Percentiles rank a stretch among this genome's conserved stretches.
Evolutionary conservation across 495 filamentous ascomycete genomes (phyloP).

Genomic region (Talaromyces trachyspermus): DNA sequence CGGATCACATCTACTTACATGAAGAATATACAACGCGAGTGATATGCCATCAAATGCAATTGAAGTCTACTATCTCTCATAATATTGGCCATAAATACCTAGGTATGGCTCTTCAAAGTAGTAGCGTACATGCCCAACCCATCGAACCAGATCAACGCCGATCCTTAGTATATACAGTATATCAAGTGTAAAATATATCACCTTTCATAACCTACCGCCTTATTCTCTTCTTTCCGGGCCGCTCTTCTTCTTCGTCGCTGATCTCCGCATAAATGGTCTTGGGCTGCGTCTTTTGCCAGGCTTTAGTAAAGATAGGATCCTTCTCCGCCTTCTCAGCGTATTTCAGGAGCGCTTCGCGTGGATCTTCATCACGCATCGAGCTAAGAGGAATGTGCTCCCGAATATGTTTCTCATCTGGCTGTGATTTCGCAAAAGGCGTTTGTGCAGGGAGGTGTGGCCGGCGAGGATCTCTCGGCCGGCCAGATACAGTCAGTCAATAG

Average conservation of each 20-base stretch:
- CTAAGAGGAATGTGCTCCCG: constrained; percentile 80
- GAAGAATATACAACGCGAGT: not conserved
- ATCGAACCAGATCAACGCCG: not conserved
- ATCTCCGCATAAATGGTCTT: constrained; percentile 85
- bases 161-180: not conserved
- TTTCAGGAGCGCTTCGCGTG: constrained; percentile 84
- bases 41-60: not conserved
- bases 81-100: too few species aligned
- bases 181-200: not conserved
- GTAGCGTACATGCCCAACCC: not conserved
- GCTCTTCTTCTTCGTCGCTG: constrained; percentile 81
- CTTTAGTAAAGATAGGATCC: constrained; percentile 87
- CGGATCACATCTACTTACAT: too few species aligned
- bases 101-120: too few species aligned
- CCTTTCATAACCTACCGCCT: constrained; percentile 28
- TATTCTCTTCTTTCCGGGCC: constrained; percentile 59
- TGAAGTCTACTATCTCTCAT: too few species aligned
- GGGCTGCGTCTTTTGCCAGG: constrained; percentile 89
- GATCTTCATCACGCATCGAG: constrained; percentile 96
- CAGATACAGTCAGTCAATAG: constrained; percentile 68
- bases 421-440: constrained; percentile 86
- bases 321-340: constrained; percentile 93
- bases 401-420: constrained; percentile 86
- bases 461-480: constrained; percentile 67
- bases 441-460: constrained; percentile 73